A percentile compares a stretch with the other conserved stretches of the same genome.
Evolutionary conservation across 129 eudicot species (phyloP).

Genomic region (Kitagawia praeruptora): DNA sequence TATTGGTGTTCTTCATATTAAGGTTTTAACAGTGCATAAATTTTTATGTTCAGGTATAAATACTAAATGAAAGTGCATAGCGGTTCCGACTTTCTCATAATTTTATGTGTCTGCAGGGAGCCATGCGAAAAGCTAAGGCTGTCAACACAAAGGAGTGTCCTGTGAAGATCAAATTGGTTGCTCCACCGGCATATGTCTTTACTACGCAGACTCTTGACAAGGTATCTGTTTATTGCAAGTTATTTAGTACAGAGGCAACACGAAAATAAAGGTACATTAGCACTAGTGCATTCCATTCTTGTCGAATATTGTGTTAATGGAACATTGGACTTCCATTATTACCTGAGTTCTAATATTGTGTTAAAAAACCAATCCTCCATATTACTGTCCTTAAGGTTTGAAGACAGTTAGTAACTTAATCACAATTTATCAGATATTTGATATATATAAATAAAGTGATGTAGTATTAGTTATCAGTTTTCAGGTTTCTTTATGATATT

Average conservation of each 20-base stretch:
- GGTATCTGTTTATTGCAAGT: conserved; percentile 22
- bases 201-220: conserved; percentile 64
- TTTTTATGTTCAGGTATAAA: neutral
- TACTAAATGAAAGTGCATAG: neutral
- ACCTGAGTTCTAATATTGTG: no score
- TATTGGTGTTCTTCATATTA: conserved; percentile 68
- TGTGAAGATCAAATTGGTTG: conserved; percentile 63
- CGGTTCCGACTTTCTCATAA: neutral
- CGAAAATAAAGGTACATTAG: no score
- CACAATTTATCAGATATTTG: no score
- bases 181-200: conserved; percentile 62
- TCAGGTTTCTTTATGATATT: no score
- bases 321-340: no score
- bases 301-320: no score
- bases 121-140: conserved; percentile 73
- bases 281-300: no score
- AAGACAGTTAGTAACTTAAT: no score
- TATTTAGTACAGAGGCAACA: neutral
- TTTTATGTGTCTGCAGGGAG: conserved; percentile 30
- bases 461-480: no score
- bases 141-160: conserved; percentile 61
- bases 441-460: no score
- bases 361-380: no score
- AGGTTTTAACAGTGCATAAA: conserved; percentile 26
- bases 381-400: no score